Conservation (phyloP, 2,329 filamentous ascomycete genomes). For the Shiraia sp. region DNA sequence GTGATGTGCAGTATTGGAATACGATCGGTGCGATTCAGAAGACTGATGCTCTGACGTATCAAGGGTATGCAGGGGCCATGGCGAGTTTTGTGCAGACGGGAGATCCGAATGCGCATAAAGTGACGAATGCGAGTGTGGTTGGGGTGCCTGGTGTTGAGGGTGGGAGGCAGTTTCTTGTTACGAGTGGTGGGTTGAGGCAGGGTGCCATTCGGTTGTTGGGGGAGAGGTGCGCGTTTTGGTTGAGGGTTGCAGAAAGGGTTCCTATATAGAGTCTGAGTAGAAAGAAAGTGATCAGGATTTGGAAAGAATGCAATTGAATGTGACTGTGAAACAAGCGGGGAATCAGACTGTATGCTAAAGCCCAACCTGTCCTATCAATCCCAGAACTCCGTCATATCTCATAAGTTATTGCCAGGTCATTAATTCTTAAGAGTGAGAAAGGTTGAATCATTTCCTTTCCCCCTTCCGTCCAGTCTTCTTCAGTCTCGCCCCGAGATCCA, state of each 20-base stretch:
- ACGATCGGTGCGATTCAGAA: constrained; percentile 57
- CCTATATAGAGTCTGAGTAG: constrained; percentile 42
- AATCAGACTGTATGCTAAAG: background rate
- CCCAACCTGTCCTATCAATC: background rate
- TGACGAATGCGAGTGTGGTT: constrained; percentile 51
- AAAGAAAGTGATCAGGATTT: background rate
- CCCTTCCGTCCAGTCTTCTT: constrained; percentile 51
- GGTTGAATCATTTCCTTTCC: constrained; percentile 28
- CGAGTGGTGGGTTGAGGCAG: constrained; percentile 50
- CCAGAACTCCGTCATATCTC: constrained; percentile 18
- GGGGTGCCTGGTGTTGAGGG: constrained; percentile 52
- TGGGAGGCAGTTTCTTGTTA: constrained; percentile 57
- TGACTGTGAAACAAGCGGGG: no score
- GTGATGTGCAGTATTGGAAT: constrained; percentile 62
- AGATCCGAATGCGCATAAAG: constrained; percentile 61
- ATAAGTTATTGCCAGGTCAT: constrained; percentile 9
- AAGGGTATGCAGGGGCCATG: constrained; percentile 62
- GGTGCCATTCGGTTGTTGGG: constrained; percentile 47
- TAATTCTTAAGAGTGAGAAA: background rate
- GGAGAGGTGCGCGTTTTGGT: constrained; percentile 60
- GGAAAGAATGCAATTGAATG: no score
- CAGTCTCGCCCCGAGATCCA: constrained; percentile 50
- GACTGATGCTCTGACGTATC: constrained; percentile 58
- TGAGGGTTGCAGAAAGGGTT: constrained; percentile 50
- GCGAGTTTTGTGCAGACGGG: constrained; percentile 64